Evolutionary conservation across 2,329 filamentous ascomycete genomes (phyloP), one percentile per base, ranked within the genome.

Genomic region (Didymosphaeria variabile): DNA sequence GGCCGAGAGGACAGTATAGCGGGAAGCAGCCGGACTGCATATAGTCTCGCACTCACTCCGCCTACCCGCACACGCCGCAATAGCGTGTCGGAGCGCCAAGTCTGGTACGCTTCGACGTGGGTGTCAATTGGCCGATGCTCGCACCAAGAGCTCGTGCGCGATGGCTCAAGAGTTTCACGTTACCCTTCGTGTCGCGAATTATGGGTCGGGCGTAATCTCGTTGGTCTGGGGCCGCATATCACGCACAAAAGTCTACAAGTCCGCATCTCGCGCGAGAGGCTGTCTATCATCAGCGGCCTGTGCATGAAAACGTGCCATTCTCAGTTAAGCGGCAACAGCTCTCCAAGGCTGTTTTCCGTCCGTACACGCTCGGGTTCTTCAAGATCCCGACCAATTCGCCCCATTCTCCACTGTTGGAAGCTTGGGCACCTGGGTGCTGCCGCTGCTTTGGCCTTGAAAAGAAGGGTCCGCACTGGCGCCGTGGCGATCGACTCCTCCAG

Each of bases 101-200:
- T 42, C n/a, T 42, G 49, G 49, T 31, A 51, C 29, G 36, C 51
- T 42, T n/a, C 10, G 3, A 17, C 21, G 2, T 36, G 21, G 15
- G n/a, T 13, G n/a, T 23, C 15, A 26, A 47, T 26, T 47, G 44
- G 44, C 21, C 8, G 15, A 44, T 44, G 13, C 8, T 44, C 40
- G 5, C 8, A 21, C 3, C 7, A 9, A 26, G 26, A 26, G 23
- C 44, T 36, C 49, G 32, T 38, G 51, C 51, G 21, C 19, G 17
- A 21, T 52, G 13, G 49, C 34, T n/a, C 34, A 38, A 38, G 49
- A 54, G 51, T 54, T 54, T 54, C 51, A 54, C 5, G 15, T 52
- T 52, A 42, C 51, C 36, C 36, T 42, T 31, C 51, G 51, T 21
- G 21, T 29, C 31, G 19, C 36, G 4, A 31, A 29, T n/a, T 54